These are phyloP conservation scores for Actinomortierella ambigua DNA, from an alignment of 371 early-diverging fungal genomes.

Conservation along the genomic window DNA sequence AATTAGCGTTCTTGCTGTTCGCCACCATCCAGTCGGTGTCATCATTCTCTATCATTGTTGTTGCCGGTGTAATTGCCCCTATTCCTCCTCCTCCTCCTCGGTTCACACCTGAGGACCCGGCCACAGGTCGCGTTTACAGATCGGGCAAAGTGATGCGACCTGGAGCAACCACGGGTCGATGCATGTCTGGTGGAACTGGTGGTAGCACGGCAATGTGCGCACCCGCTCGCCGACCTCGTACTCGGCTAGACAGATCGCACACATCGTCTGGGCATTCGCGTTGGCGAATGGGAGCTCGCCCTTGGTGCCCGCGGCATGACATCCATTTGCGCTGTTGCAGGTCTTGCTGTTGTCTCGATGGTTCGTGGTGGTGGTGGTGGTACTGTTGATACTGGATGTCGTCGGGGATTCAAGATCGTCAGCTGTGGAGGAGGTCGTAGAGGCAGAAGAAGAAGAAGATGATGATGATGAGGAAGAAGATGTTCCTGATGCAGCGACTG, in stretches of 20 bases:
- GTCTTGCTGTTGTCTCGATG: no score
- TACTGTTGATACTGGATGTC: background rate
- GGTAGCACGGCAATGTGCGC: slow-evolving; percentile 72
- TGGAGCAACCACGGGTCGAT: slow-evolving; percentile 73
- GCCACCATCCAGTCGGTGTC: no score
- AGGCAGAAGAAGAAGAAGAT: background rate
- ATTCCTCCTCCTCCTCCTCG: no score
- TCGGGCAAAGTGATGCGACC: slow-evolving; percentile 34
- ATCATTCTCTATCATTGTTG: no score
- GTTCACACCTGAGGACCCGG: slow-evolving; percentile 4
- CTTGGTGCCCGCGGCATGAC: no score
- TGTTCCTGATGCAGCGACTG: no score
- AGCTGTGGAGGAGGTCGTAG: background rate
- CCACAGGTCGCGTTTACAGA: slow-evolving; percentile 36
- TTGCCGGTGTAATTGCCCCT: no score
- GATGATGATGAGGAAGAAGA: background rate
- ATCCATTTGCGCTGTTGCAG: no score
- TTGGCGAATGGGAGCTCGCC: slow-evolving; percentile 31
- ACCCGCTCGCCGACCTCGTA: slow-evolving; percentile 71
- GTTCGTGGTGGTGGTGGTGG: no score
- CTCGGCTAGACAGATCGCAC: slow-evolving; percentile 68
- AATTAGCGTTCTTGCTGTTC: no score
- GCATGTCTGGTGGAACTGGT: slow-evolving; percentile 81
- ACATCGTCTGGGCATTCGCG: slow-evolving; percentile 40
- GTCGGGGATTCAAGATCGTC: background rate